phyloP scores from a whole-genome alignment of 2,329 filamentous ascomycete genomes.

The Aspergillus sp. region DNA sequence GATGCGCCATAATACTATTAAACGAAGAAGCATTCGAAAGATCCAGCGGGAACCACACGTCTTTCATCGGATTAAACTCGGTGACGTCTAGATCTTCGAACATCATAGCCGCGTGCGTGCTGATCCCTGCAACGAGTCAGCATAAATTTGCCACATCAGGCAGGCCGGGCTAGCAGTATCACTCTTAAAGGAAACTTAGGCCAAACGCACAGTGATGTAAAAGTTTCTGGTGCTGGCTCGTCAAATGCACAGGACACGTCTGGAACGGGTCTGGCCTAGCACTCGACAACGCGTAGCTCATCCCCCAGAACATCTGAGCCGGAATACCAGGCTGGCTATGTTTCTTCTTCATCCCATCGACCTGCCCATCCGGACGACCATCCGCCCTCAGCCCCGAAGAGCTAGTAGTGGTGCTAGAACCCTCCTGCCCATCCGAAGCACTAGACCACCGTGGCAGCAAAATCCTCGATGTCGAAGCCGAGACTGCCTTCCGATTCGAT shows the following conservation, averaged over 20 bases:
- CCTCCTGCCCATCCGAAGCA: not conserved
- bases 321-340: slow-evolving; percentile 9
- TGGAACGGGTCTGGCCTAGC: slow-evolving; percentile 38
- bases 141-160: not conserved
- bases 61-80: slow-evolving; percentile 41
- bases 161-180: no score
- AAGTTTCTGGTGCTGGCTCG: slow-evolving; percentile 36
- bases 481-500: not conserved
- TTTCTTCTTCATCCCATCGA: not conserved
- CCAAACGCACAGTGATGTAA: slow-evolving; percentile 36
- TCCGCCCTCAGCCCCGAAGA: not conserved
- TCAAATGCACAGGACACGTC: slow-evolving; percentile 34
- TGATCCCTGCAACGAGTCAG: slow-evolving; percentile 25
- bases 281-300: slow-evolving; percentile 30
- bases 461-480: not conserved
- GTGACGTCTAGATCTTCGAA: slow-evolving; percentile 28
- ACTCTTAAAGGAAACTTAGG: not conserved
- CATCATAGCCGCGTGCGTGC: slow-evolving; percentile 33
- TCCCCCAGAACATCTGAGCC: slow-evolving; percentile 22
- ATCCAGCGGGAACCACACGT: slow-evolving; percentile 43
- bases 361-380: not conserved
- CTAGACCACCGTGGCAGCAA: not conserved
- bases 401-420: no score
- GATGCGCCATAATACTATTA: slow-evolving; percentile 44
- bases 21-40: slow-evolving; percentile 44